These are phyloP conservation scores for Jamesozyma rosinii DNA, from an alignment of 805 yeast species.

Conservation along the genomic window DNA sequence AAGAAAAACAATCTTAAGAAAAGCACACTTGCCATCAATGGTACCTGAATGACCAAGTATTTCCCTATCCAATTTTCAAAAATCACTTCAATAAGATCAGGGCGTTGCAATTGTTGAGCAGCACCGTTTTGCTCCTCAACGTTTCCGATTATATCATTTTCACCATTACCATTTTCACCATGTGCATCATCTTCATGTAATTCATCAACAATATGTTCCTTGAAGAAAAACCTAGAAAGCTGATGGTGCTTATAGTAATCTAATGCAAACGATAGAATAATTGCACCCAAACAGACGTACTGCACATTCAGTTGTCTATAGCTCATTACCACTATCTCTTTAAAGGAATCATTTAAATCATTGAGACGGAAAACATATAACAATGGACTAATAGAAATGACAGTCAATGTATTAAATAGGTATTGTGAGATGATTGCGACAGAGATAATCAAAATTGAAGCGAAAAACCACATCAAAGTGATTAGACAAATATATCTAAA, in stretches of 20 bases:
- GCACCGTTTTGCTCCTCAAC: neutral
- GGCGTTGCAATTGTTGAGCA: neutral
- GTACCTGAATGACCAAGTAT: neutral
- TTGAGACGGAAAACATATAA: conserved; percentile 1
- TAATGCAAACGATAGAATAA: conserved; percentile 8
- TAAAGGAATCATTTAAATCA: neutral
- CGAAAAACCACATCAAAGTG: conserved; percentile 37
- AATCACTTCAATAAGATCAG: conserved; percentile 3
- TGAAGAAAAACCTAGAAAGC: conserved; percentile 9
- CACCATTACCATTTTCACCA: neutral
- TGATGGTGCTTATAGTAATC: conserved; percentile 14
- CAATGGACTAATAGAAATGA: conserved; percentile 7
- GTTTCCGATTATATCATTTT: neutral
- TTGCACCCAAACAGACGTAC: conserved; percentile 16
- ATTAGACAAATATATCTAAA: conserved; percentile 41
- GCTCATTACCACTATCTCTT: neutral
- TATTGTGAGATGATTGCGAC: conserved; percentile 16
- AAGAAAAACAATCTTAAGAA: neutral
- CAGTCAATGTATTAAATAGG: conserved; percentile 9
- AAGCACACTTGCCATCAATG: neutral
- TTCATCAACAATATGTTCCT: conserved; percentile 14
- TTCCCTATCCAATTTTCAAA: conserved; percentile 6
- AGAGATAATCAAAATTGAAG: conserved; percentile 29
- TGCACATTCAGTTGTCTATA: conserved; percentile 13
- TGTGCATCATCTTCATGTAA: conserved; percentile 6